A percentile compares a stretch with the other conserved stretches of the same genome.
Evolutionary conservation across 805 yeast species (phyloP).

Genomic region (Starmerella ratchasimensis): DNA sequence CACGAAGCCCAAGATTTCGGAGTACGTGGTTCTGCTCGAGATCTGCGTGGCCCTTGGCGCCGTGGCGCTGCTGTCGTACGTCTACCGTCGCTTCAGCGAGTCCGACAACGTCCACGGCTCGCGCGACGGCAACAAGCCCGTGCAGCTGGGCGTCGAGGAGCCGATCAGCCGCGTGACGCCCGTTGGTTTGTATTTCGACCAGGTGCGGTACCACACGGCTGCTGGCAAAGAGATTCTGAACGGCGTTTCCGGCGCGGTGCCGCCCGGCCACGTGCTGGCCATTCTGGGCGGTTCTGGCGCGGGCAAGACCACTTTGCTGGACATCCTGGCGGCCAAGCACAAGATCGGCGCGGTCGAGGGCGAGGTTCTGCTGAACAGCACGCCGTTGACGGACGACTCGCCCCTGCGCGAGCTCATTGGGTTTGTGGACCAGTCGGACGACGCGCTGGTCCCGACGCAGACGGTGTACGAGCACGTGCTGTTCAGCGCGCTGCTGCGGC

Average conservation of each 20-base stretch:
- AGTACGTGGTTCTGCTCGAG: conserved; percentile 16
- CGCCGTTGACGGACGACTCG: conserved; percentile 9
- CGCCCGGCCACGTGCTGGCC: conserved; percentile 82
- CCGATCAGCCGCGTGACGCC: conserved; percentile 29
- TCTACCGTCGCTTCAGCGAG: not conserved
- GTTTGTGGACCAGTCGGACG: conserved; percentile 86
- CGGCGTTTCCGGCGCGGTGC: conserved; percentile 57
- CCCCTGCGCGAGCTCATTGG: conserved; percentile 52
- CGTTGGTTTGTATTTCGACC: conserved; percentile 61
- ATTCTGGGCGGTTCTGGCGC: conserved; percentile 99
- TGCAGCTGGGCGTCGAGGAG: conserved; percentile 13
- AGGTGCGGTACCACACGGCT: conserved; percentile 46
- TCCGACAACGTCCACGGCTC: not conserved
- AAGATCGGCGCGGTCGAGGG: conserved; percentile 64
- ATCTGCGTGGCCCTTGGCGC: conserved; percentile 18
- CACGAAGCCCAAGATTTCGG: conserved; percentile 26
- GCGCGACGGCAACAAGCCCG: not conserved
- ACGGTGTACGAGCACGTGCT: conserved; percentile 93
- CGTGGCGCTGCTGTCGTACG: conserved; percentile 10
- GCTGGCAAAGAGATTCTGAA: conserved; percentile 41
- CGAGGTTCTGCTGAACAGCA: conserved; percentile 63
- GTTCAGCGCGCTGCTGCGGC: conserved; percentile 75
- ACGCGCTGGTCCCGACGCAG: conserved; percentile 73
- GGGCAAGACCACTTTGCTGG: conserved; percentile 87
- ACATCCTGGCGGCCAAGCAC: conserved; percentile 77